Evolutionary conservation across 768 basidiomycete genomes (phyloP).

Genomic region (Russula brevipes): DNA sequence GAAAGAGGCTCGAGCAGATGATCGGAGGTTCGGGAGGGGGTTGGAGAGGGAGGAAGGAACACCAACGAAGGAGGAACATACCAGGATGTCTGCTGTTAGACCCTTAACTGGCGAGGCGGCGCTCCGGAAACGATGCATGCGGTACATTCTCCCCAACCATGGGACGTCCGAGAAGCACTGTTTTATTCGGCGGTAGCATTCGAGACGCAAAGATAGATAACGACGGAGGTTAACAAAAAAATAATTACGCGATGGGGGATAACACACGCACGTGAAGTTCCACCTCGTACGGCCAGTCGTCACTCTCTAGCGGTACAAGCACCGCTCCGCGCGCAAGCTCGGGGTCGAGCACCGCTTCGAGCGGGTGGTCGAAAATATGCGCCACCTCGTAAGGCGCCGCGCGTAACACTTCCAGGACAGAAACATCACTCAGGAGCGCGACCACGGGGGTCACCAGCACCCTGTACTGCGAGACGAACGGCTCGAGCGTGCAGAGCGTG

Average conservation of each 20-base stretch:
- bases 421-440: constrained; percentile 54
- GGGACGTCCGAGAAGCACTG: constrained; percentile 48
- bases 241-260: too few relatives aligned
- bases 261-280: constrained; percentile 52
- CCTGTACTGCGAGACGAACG: constrained; percentile 60
- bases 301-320: constrained; percentile 54
- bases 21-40: too few relatives aligned
- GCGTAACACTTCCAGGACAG: constrained; percentile 46
- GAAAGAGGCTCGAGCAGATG: background rate
- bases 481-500: constrained; percentile 55
- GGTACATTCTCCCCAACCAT: constrained; percentile 52
- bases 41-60: background rate
- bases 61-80: constrained; percentile 32
- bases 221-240: background rate
- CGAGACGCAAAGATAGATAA: background rate
- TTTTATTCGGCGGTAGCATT: background rate
- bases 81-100: constrained; percentile 76
- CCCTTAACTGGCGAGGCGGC: constrained; percentile 79
- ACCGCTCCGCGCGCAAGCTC: constrained; percentile 39
- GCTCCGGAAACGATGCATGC: constrained; percentile 82
- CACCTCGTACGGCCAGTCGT: constrained; percentile 76
- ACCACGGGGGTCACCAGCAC: constrained; percentile 78
- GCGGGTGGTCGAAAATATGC: constrained; percentile 72
- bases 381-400: constrained; percentile 68
- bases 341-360: constrained; percentile 68